phyloP scores from a whole-genome alignment of 495 filamentous ascomycete species.

The Corynascus novoguineensis region DNA sequence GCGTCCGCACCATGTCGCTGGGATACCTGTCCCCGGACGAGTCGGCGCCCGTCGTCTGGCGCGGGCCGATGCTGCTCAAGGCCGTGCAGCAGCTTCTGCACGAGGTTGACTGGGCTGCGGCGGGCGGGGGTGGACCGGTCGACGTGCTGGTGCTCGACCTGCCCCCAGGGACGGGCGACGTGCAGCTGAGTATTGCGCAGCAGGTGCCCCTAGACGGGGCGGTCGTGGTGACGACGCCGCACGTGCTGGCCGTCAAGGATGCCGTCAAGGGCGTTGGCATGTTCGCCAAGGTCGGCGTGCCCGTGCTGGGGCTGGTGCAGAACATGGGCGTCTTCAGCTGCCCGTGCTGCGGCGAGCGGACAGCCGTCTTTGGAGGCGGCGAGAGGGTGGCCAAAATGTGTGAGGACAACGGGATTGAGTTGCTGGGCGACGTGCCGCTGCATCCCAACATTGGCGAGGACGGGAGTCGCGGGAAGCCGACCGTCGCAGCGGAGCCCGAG shows the following conservation, averaged over 20 bases:
- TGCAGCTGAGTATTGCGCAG: slow-evolving; percentile 88
- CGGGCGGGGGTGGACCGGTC: slow-evolving; percentile 38
- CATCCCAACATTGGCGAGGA: slow-evolving; percentile 83
- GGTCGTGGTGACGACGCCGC: slow-evolving; percentile 89
- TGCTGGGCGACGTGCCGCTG: slow-evolving; percentile 86
- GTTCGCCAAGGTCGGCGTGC: slow-evolving; percentile 77
- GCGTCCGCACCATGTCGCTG: slow-evolving; percentile 97
- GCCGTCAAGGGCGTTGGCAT: slow-evolving; percentile 86
- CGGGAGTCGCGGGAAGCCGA: slow-evolving; percentile 83
- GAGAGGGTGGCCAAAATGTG: slow-evolving; percentile 44
- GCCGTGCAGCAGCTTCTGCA: slow-evolving; percentile 92
- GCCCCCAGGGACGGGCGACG: slow-evolving; percentile 91
- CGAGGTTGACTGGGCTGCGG: slow-evolving; percentile 88
- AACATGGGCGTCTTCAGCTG: slow-evolving; percentile 92
- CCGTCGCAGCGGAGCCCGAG: slow-evolving; percentile 77
- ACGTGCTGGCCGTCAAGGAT: slow-evolving; percentile 83
- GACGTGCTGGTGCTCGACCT: slow-evolving; percentile 88
- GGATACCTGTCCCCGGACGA: slow-evolving; percentile 80
- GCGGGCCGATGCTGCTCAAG: slow-evolving; percentile 96
- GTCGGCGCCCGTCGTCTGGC: slow-evolving; percentile 79
- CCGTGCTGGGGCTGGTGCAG: slow-evolving; percentile 80
- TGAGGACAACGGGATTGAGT: slow-evolving; percentile 57
- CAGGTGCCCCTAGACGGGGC: slow-evolving; percentile 76
- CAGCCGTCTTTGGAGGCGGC: slow-evolving; percentile 68
- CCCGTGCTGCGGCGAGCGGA: slow-evolving; percentile 65